Conservation (phyloP, 1,139 yeast genomes). For the Yamadazyma aaseri region DNA sequence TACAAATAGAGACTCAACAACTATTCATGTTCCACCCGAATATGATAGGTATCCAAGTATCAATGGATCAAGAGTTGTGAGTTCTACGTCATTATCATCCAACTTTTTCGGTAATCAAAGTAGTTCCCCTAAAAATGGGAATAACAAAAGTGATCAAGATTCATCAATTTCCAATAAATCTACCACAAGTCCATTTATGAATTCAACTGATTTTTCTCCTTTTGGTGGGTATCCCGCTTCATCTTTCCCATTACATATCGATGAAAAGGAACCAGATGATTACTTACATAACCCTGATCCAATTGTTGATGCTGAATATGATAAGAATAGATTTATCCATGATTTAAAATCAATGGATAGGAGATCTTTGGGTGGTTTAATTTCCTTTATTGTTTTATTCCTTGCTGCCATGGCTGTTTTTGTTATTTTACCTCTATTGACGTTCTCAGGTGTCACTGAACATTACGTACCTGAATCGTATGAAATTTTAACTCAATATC, state of each 20-base stretch:
- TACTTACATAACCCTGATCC: slow-evolving; percentile 93
- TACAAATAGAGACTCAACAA: slow-evolving; percentile 13
- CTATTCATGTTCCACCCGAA: slow-evolving; percentile 46
- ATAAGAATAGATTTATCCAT: slow-evolving; percentile 56
- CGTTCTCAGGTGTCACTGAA: slow-evolving; percentile 63
- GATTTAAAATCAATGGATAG: slow-evolving; percentile 63
- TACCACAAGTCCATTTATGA: slow-evolving; percentile 20
- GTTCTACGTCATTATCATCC: slow-evolving; percentile 43
- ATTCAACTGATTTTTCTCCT: slow-evolving; percentile 56
- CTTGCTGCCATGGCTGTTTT: slow-evolving; percentile 66
- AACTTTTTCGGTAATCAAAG: slow-evolving; percentile 15
- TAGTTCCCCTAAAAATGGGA: slow-evolving; percentile 4
- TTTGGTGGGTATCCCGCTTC: slow-evolving; percentile 95
- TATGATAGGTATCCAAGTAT: slow-evolving; percentile 58
- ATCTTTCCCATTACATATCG: slow-evolving; percentile 79
- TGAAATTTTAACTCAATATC: slow-evolving; percentile 54
- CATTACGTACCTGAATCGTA: slow-evolving; percentile 29
- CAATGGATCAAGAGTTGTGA: slow-evolving; percentile 48
- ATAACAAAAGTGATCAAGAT: slow-evolving; percentile 15
- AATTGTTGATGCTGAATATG: slow-evolving; percentile 77
- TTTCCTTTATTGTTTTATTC: slow-evolving; percentile 56
- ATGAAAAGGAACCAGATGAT: slow-evolving; percentile 91
- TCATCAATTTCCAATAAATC: slow-evolving; percentile 17
- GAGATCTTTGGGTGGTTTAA: slow-evolving; percentile 55
- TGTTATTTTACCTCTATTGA: slow-evolving; percentile 69